phyloP scores from a whole-genome alignment of 352 stramenopile genomes.

The Globisporangium cederbergense region DNA sequence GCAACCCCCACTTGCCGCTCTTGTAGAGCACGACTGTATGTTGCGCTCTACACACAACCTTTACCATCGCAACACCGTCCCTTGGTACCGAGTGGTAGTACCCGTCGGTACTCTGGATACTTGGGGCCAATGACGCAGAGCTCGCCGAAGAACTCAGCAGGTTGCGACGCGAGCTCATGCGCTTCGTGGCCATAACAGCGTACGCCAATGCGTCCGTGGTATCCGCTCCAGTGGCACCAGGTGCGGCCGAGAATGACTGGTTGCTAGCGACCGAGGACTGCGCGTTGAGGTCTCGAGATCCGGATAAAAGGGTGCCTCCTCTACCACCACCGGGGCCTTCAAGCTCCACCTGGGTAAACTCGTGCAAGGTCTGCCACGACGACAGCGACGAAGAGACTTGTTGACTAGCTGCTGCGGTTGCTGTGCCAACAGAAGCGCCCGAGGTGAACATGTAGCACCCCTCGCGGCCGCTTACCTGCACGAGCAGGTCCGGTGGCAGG shows the following conservation, averaged over 20 bases:
- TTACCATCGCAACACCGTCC: conserved; percentile 32
- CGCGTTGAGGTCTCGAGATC: neutral
- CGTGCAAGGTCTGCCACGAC: conserved; percentile 21
- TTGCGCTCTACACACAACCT: conserved; percentile 32
- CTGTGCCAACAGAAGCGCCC: conserved; percentile 10
- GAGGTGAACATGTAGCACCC: conserved; percentile 38
- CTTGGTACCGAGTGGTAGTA: conserved; percentile 4
- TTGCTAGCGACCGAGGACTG: neutral
- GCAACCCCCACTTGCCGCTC: conserved; percentile 29
- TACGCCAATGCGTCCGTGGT: conserved; percentile 25
- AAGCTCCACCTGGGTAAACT: conserved; percentile 40
- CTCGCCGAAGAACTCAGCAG: conserved; percentile 2
- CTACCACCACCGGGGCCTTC: conserved; percentile 23
- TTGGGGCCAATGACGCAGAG: conserved; percentile 1
- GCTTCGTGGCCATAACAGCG: conserved; percentile 7
- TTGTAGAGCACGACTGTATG: conserved; percentile 50
- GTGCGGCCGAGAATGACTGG: neutral
- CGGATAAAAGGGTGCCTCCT: conserved; percentile 15
- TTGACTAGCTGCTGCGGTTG: neutral
- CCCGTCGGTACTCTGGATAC: conserved; percentile 9
- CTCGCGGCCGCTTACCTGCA: conserved; percentile 45
- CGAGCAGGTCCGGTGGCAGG: conserved; percentile 32
- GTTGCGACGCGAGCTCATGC: conserved; percentile 13
- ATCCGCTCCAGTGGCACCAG: conserved; percentile 2
- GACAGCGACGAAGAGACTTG: conserved; percentile 1